Base-by-base conservation (phyloP, 495 filamentous ascomycete genomes). In the Daldinia bambusicola region DNA sequence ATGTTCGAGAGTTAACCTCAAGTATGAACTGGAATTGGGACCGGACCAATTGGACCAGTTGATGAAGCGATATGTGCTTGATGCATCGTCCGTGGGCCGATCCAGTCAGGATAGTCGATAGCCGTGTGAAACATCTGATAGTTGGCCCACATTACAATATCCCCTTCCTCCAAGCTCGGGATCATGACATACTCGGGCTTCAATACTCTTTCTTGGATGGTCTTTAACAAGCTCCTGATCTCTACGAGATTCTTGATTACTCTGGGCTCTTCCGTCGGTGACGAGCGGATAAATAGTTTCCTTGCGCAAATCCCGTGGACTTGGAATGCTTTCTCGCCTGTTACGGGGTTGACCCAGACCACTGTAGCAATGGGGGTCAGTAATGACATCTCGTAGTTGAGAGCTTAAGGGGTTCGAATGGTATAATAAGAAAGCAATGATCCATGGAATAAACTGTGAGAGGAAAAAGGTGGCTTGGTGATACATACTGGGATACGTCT, bases 331-430 rank as follows among this genome's bases (percentile, higher is more conserved):
- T 77, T 76, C 70, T 82, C 78, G 5, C 79, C 79, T 0, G 80
- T 80, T 6, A 80, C 70, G 1, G 80, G 77, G 60, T 80, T 81
- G 12, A 80, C 68, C 81, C 81, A 82, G 7, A 81, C 77, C 76
- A 81, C 43, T 48, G 9, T 12, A 22, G 9, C 5, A 22, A 22
- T 4, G 18, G 10, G 43, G 10, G 22, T 48, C 12, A 48, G 20
- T 22, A 22, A 22, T 22, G 26, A 26, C 26, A 26, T 26, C 26
- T 26, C 26, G 26, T 26, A 26, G 26, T 26, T 3, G 1, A 3
- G 26, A 26, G 26, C 3, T 26, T 3, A 26, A 26, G 26, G 26
- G 26, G 26, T 3, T 26, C 26, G 3, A 3, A 3, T 26, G 26
- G 3, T 1, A 1, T 26, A 26, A 26, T 26, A 26, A 36, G 34